Conservation (phyloP, 2,329 filamentous ascomycete genomes). For the Blumeria hordei region DNA sequence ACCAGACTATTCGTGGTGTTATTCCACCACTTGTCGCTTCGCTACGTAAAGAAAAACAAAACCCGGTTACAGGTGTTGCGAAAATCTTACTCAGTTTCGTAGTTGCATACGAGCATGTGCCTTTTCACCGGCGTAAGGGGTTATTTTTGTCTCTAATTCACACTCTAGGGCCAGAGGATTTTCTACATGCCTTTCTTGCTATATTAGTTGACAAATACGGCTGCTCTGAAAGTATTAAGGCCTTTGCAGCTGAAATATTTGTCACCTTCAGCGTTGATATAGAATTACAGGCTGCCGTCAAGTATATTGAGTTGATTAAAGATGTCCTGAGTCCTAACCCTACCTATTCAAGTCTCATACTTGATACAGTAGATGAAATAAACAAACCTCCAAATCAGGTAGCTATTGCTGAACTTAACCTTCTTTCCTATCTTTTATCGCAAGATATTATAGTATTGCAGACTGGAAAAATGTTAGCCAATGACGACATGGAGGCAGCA, state of each 20-base stretch:
- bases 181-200: slow-evolving; percentile 64
- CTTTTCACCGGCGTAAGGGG: slow-evolving; percentile 56
- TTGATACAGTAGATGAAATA: slow-evolving; percentile 30
- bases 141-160: slow-evolving; percentile 69
- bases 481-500: slow-evolving; percentile 40
- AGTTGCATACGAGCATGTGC: slow-evolving; percentile 89
- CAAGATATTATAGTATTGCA: slow-evolving; percentile 31
- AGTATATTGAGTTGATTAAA: slow-evolving; percentile 47
- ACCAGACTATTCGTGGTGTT: slow-evolving; percentile 82
- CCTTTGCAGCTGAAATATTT: slow-evolving; percentile 54
- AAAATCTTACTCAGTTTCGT: slow-evolving; percentile 90
- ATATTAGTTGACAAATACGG: slow-evolving; percentile 84
- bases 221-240: slow-evolving; percentile 44
- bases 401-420: slow-evolving; percentile 28
- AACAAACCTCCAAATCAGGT: slow-evolving; percentile 23
- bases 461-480: slow-evolving; percentile 30
- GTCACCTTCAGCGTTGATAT: slow-evolving; percentile 46
- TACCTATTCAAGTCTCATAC: slow-evolving; percentile 44
- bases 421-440: slow-evolving; percentile 32
- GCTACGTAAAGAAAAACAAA: slow-evolving; percentile 56
- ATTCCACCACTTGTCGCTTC: slow-evolving; percentile 78
- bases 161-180: slow-evolving; percentile 66
- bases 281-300: slow-evolving; percentile 57
- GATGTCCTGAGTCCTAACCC: slow-evolving; percentile 59
- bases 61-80: slow-evolving; percentile 56